Conservation (phyloP, 345 rosid genomes). For the Heritiera fomes region DNA sequence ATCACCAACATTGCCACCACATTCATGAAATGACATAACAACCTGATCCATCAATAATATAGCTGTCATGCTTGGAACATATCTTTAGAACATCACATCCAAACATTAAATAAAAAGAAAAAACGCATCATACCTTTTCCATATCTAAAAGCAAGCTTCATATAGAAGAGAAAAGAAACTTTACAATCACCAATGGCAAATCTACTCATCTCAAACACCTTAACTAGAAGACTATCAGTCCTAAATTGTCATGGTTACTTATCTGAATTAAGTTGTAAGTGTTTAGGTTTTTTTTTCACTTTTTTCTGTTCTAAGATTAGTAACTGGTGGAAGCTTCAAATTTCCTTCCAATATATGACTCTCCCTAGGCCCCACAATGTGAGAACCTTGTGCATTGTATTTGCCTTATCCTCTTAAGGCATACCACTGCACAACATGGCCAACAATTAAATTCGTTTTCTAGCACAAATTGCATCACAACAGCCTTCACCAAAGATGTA, state of each 20-base stretch:
- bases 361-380: too few species aligned
- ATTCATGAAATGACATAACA: conserved; percentile 97
- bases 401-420: neutral
- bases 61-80: conserved; percentile 23
- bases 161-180: neutral
- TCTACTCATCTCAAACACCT: neutral
- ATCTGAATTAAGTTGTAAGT: conserved; percentile 8
- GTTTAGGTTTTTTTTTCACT: neutral
- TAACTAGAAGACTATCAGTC: neutral
- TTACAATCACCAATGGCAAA: neutral
- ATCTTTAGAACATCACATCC: conserved; percentile 10
- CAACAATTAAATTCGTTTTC: neutral
- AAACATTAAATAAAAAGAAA: conserved; percentile 14
- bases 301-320: neutral
- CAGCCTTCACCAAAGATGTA: neutral
- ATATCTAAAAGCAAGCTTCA: neutral
- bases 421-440: neutral
- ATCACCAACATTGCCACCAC: conserved; percentile 97
- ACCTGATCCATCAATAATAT: conserved; percentile 53
- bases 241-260: neutral
- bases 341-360: conserved; percentile 3
- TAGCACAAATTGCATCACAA: conserved; percentile 2
- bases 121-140: neutral
- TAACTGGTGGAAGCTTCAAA: neutral
- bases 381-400: too few species aligned